Base-by-base conservation (phyloP, 2,329 filamentous ascomycete genomes). In the Colletotrichum tropicicola region DNA sequence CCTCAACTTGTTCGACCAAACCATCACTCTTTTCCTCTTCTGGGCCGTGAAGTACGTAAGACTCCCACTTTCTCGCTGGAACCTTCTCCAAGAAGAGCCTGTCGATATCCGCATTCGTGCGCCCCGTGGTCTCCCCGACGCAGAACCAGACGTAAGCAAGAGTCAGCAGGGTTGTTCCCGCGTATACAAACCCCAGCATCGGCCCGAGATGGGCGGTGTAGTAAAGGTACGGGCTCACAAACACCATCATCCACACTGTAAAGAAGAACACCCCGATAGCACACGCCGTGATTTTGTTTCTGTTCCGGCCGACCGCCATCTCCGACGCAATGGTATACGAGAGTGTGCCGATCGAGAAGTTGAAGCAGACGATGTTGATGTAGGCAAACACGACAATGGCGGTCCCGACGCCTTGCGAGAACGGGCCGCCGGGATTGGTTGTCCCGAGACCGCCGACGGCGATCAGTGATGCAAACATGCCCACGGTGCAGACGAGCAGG, bases 221-320 rank as follows among this genome's bases (percentile, higher is more conserved):
- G 71, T 81, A 81, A 7, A 81, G 68, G 48, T 81, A 81, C 0
- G 79, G 78, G 2, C 73, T 68, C 2, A 75, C 79, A 57, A 80
- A 81, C 30, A 77, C 76, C 12, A 73, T 78, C 23, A 72, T 70
- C 79, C 79, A 81, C 37, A 80, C 75, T 0, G 77, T 80, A 58
- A 80, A 70, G 74, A 74, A 84, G 72, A 83, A 83, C 5, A 72
- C 76, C 3, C 73, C 79, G 0, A 84, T 78, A 0, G 81, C 74
- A 5, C 77, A 74, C 8, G 78, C 73, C n/a, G 74, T 78, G 67
- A 55, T 55, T 69, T 82, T 82, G 70, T 82, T 82, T 51, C 79
- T 73, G 70, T 85, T 84, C 13, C 76, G 77, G 4, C 82, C 82
- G 23, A 83, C 80, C 0, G 82, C 78, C 77, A 82, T 80, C 66